Conservation (phyloP, 169 alveolate species). For the Cryptosporidium felis region DNA sequence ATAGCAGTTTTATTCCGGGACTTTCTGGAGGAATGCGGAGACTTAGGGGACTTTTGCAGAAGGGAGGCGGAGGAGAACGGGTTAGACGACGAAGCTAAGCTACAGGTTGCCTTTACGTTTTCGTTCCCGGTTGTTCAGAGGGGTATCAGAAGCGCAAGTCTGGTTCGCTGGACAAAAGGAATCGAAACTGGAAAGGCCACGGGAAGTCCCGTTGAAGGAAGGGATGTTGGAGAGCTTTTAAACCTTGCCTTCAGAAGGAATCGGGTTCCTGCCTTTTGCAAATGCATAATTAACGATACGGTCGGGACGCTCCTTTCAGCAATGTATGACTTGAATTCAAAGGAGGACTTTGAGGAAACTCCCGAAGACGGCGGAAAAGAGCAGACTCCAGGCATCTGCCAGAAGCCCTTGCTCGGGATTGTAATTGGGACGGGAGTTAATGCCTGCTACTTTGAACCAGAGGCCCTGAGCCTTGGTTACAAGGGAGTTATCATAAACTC, state of each 20-base stretch:
- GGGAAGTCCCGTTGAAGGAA: conserved; percentile 87
- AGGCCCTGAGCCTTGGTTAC: conserved; percentile 81
- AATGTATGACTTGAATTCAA: conserved; percentile 33
- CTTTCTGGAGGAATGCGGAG: conserved; percentile 41
- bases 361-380: not conserved
- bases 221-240: conserved; percentile 86
- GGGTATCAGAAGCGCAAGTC: conserved; percentile 70
- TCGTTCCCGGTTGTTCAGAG: conserved; percentile 64
- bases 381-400: not conserved
- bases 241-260: conserved; percentile 83
- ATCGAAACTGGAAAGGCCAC: conserved; percentile 91
- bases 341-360: not conserved
- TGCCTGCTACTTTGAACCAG: conserved; percentile 88
- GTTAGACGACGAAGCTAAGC: not conserved
- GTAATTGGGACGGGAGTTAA: conserved; percentile 90
- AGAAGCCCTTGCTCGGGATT: conserved; percentile 78
- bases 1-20: conserved; percentile 36
- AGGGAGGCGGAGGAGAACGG: not conserved
- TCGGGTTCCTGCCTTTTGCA: conserved; percentile 80
- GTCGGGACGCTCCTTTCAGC: conserved; percentile 88
- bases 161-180: conserved; percentile 90
- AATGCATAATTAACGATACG: conserved; percentile 86
- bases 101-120: conserved; percentile 53
- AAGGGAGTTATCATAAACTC: conserved; percentile 84
- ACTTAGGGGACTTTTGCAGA: not conserved